Conservation (phyloP, 1,139 yeast species). For the Geotrichum bryndzae region DNA sequence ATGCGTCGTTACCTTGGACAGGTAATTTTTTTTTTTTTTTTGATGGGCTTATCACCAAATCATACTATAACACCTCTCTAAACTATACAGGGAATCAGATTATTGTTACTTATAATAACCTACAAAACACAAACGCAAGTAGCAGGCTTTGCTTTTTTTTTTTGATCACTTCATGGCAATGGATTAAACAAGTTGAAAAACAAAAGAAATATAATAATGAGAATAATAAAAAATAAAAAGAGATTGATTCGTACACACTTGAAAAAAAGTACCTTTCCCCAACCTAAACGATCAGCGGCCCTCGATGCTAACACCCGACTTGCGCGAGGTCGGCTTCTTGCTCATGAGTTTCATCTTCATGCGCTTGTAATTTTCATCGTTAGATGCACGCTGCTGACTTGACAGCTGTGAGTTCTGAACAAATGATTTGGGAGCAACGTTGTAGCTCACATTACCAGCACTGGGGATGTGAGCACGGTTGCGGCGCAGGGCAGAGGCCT, state of each 20-base stretch:
- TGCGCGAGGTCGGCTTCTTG: slow-evolving; percentile 47
- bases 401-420: slow-evolving; percentile 45
- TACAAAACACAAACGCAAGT: no score
- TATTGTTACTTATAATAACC: no score
- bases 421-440: slow-evolving; percentile 76
- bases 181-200: no score
- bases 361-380: slow-evolving; percentile 73
- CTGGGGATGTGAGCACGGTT: slow-evolving; percentile 93
- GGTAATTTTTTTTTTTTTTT: no score
- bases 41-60: no score
- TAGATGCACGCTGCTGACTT: slow-evolving; percentile 38
- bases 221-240: background rate
- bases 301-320: slow-evolving; percentile 72
- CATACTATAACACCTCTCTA: no score
- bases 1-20: no score
- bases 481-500: slow-evolving; percentile 79
- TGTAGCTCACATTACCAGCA: slow-evolving; percentile 81
- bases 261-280: slow-evolving; percentile 13
- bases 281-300: slow-evolving; percentile 36
- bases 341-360: slow-evolving; percentile 51
- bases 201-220: no score
- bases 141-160: no score
- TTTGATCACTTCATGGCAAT: no score
- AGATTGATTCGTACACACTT: background rate
- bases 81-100: background rate